Evolutionary conservation across 192 early-diverging fungal genomes (phyloP).

Genomic region (Geranomyces variabilis): DNA sequence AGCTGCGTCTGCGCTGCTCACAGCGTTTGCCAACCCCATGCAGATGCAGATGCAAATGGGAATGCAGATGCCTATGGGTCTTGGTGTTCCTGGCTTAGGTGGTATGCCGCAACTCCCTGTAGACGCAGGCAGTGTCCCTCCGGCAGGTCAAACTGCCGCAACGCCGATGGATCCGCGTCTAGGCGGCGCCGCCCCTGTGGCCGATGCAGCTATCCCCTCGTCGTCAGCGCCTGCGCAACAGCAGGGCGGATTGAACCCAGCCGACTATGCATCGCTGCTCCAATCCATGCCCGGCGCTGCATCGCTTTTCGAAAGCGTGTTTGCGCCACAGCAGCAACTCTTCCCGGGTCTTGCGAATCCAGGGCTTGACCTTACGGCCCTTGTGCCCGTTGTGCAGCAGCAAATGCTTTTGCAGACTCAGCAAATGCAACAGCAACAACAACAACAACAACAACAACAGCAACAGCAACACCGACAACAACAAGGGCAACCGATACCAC

Average conservation of each 20-base stretch:
- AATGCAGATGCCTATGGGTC: not conserved
- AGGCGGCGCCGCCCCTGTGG: not conserved
- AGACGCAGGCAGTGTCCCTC: not conserved
- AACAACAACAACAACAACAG: not conserved
- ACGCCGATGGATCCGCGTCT: conserved; percentile 2
- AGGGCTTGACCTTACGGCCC: no score
- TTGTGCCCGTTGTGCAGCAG: not conserved
- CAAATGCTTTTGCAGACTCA: conserved; percentile 1
- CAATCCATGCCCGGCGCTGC: conserved; percentile 15
- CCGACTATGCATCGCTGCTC: conserved; percentile 5
- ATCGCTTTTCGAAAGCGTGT: not conserved
- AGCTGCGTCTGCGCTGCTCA: conserved; percentile 14
- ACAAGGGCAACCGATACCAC: not conserved
- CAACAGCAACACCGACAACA: conserved; percentile 5
- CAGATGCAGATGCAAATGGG: not conserved
- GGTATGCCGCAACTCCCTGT: no score
- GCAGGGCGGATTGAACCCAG: no score
- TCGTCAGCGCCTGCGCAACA: not conserved
- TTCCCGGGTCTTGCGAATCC: not conserved
- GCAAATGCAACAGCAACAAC: not conserved
- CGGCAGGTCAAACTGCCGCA: not conserved
- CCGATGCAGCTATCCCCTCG: not conserved
- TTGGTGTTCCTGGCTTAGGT: not conserved
- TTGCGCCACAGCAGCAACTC: not conserved
- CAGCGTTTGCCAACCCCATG: not conserved